Evolutionary conservation across 2,329 filamentous ascomycete genomes (phyloP).

Genomic region (Calonectria honghensis): DNA sequence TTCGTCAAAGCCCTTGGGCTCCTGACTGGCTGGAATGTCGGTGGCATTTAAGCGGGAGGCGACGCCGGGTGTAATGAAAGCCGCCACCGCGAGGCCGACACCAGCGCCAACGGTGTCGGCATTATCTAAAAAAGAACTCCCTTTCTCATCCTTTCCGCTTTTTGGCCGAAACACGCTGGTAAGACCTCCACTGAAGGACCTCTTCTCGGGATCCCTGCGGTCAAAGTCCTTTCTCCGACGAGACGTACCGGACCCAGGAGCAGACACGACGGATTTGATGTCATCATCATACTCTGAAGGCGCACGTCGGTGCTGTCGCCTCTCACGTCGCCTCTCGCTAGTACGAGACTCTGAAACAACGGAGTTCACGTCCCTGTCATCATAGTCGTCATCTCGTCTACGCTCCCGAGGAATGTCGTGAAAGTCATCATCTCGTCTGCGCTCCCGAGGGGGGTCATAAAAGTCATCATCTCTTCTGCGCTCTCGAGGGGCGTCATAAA

Average conservation of each 20-base stretch:
- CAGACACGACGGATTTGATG: slow-evolving; percentile 66
- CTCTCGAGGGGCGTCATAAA: slow-evolving; percentile 62
- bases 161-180: slow-evolving; percentile 70
- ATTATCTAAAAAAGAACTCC: slow-evolving; percentile 83
- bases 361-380: slow-evolving; percentile 70
- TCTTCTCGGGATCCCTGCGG: slow-evolving; percentile 61
- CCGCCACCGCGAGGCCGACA: slow-evolving; percentile 77
- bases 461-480: slow-evolving; percentile 61
- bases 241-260: slow-evolving; percentile 57
- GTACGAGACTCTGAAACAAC: slow-evolving; percentile 67
- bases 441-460: slow-evolving; percentile 63
- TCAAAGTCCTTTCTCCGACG: slow-evolving; percentile 59
- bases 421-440: slow-evolving; percentile 60
- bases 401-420: slow-evolving; percentile 63
- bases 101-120: slow-evolving; percentile 82
- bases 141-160: slow-evolving; percentile 63
- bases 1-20: slow-evolving; percentile 56
- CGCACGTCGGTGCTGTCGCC: slow-evolving; percentile 56
- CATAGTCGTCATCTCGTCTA: slow-evolving; percentile 60
- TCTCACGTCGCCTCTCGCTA: slow-evolving; percentile 59
- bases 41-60: slow-evolving; percentile 66
- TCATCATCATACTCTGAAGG: slow-evolving; percentile 66
- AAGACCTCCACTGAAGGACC: slow-evolving; percentile 64
- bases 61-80: slow-evolving; percentile 63
- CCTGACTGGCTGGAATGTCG: slow-evolving; percentile 64